These are phyloP conservation scores for Pichia gijzeniarum DNA, from an alignment of 805 yeast species.

Conservation along the genomic window DNA sequence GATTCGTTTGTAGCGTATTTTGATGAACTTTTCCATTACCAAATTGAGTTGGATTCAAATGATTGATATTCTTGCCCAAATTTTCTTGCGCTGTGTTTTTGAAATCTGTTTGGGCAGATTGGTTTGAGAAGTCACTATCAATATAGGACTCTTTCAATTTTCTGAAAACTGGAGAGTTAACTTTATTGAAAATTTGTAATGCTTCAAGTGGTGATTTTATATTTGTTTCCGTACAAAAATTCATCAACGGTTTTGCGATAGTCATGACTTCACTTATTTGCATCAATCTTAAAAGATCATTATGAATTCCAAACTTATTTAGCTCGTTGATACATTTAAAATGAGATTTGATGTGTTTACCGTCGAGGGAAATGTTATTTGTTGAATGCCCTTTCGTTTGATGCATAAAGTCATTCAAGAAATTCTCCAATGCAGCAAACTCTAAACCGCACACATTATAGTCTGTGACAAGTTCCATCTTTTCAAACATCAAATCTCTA, in stretches of 20 bases:
- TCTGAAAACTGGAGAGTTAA: constrained; percentile 17
- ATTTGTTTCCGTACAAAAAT: constrained; percentile 38
- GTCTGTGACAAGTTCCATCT: constrained; percentile 55
- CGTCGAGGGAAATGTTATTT: neutral
- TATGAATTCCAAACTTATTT: constrained; percentile 57
- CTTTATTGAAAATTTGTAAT: constrained; percentile 39
- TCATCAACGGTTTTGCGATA: constrained; percentile 57
- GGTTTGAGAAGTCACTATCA: neutral
- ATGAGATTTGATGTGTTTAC: constrained; percentile 3
- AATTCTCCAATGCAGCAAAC: constrained; percentile 40
- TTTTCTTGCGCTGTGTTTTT: too few species aligned
- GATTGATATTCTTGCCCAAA: too few species aligned
- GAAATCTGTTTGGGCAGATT: neutral
- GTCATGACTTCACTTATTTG: constrained; percentile 79
- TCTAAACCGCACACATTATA: constrained; percentile 39
- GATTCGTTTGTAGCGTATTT: too few species aligned
- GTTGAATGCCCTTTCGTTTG: constrained; percentile 14
- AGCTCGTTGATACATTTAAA: constrained; percentile 31
- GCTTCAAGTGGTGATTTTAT: constrained; percentile 47
- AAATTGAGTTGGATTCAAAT: too few species aligned
- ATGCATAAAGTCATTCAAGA: constrained; percentile 27
- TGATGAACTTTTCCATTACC: too few species aligned
- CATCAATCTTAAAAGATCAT: constrained; percentile 59
- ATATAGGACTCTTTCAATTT: neutral
- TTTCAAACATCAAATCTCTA: constrained; percentile 59